Evolutionary conservation across 805 yeast genomes (phyloP).

Genomic region (Yarrowia osloensis): DNA sequence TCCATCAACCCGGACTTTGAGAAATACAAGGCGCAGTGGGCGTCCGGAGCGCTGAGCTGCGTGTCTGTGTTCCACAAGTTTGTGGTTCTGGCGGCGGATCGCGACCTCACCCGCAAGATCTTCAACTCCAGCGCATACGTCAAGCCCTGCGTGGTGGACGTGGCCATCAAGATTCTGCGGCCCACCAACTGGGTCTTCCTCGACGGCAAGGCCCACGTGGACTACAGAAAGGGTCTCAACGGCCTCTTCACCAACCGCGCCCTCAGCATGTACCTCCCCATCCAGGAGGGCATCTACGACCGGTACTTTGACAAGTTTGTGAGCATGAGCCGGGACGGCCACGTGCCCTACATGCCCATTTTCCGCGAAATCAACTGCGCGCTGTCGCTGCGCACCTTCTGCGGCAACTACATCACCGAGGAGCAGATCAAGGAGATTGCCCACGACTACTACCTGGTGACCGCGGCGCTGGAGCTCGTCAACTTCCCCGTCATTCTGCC

Average conservation of each 20-base stretch:
- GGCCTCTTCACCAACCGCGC: constrained; percentile 87
- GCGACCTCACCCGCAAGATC: constrained; percentile 86
- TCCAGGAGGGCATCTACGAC: constrained; percentile 82
- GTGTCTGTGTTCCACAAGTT: constrained; percentile 98
- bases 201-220: constrained; percentile 94
- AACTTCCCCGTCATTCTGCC: constrained; percentile 97
- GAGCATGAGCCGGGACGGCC: constrained; percentile 59
- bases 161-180: constrained; percentile 88
- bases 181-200: constrained; percentile 97
- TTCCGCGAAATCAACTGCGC: constrained; percentile 98
- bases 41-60: constrained; percentile 90
- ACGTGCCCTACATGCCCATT: constrained; percentile 81
- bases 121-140: constrained; percentile 83
- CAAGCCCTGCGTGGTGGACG: constrained; percentile 98
- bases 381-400: constrained; percentile 85
- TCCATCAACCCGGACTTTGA: constrained; percentile 94
- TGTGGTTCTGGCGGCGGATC: constrained; percentile 86
- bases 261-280: constrained; percentile 78
- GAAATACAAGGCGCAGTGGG: constrained; percentile 91
- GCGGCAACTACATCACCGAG: constrained; percentile 92
- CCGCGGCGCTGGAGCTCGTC: constrained; percentile 95
- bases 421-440: constrained; percentile 86
- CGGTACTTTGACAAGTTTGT: constrained; percentile 69
- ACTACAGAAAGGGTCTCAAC: constrained; percentile 87
- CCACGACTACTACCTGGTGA: constrained; percentile 87